phyloP scores from a whole-genome alignment of 75 land plant species.

The Isoetes taiwanensis region DNA sequence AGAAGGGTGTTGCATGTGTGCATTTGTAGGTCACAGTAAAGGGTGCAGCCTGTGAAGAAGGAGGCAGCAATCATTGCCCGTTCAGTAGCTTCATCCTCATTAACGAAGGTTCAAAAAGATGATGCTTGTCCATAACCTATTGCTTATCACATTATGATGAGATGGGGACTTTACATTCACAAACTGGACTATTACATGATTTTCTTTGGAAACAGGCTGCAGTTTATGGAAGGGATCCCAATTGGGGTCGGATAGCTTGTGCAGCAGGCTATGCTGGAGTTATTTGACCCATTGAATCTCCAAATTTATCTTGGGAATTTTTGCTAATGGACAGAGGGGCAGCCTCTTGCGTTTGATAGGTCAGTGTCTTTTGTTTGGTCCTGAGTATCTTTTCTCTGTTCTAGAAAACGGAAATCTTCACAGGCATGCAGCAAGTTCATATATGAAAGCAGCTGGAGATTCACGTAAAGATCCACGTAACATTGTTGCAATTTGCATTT shows the following conservation, averaged over 20 bases:
- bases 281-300: slow-evolving; percentile 55
- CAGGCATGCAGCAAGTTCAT: slow-evolving; percentile 68
- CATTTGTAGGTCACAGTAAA: slow-evolving; percentile 59
- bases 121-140: too few species aligned
- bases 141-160: too few species aligned
- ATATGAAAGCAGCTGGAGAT: slow-evolving; percentile 64
- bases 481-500: slow-evolving; percentile 48
- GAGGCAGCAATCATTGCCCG: slow-evolving; percentile 77
- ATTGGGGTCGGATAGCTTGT: slow-evolving; percentile 97
- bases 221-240: slow-evolving; percentile 92
- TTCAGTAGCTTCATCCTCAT: slow-evolving; percentile 87
- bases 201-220: slow-evolving; percentile 74
- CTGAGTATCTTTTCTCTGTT: slow-evolving; percentile 4
- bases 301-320: slow-evolving; percentile 61
- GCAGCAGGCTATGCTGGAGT: slow-evolving; percentile 95
- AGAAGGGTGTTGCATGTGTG: not conserved
- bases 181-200: not conserved
- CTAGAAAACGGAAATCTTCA: not conserved
- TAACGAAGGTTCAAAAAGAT: slow-evolving; percentile 73
- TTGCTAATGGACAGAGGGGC: slow-evolving; percentile 74
- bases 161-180: not conserved
- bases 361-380: slow-evolving; percentile 15
- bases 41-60: slow-evolving; percentile 59
- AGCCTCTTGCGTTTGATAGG: slow-evolving; percentile 87
- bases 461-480: too few species aligned